Base-by-base conservation (phyloP, 768 basidiomycete species). In the Chalciporus piperatus region DNA sequence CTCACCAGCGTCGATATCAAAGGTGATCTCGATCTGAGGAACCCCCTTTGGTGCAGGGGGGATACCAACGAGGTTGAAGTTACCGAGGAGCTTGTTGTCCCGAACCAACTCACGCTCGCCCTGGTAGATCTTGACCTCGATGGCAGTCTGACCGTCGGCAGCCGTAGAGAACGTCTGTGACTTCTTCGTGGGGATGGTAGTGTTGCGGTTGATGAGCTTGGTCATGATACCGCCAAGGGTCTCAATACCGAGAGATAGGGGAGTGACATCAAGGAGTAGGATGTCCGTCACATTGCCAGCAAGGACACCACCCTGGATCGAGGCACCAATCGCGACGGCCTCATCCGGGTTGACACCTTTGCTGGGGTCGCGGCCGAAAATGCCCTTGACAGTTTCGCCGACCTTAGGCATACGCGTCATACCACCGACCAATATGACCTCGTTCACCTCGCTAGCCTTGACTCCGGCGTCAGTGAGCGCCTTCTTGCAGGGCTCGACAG, bases 291-390 rank as follows among this genome's bases (percentile, higher is more conserved):
- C 94, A 63, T 93, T 90, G 41, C 97, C 97, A 52, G 95, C 89
- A 41, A 99, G 81, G 51, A 99, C 96, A 77, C 95, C 96, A 68
- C 92, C 97, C 71, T 99, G 97, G 60, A 99, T 96, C 39, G 96
- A 85, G 35, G 97, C 97, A 68, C 97, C 97, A 54, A 98, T 95
- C 41, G 97, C 95, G 63, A 98, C 97, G 48, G 97, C 97, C 74
- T 98, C 96, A 59, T 99, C 97, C 47, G 97, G 97, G 79, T 99
- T 99, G 64, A 98, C 96, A 71, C 96, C 96, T 80, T 98, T 99
- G 73, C 85, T 89, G 19, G 97, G 95, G 19, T 99, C 97, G 43
- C 93, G 89, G 48, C 95, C 95, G 66, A 99, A 99, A 66, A 97
- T 81, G 14, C 69, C 64, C 80, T 69, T 69, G 66, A 99, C 97